Evolutionary conservation across 1,284 basidiomycete species (phyloP), one percentile per base, ranked within the genome.

Genomic region (Malassezia japonica): DNA sequence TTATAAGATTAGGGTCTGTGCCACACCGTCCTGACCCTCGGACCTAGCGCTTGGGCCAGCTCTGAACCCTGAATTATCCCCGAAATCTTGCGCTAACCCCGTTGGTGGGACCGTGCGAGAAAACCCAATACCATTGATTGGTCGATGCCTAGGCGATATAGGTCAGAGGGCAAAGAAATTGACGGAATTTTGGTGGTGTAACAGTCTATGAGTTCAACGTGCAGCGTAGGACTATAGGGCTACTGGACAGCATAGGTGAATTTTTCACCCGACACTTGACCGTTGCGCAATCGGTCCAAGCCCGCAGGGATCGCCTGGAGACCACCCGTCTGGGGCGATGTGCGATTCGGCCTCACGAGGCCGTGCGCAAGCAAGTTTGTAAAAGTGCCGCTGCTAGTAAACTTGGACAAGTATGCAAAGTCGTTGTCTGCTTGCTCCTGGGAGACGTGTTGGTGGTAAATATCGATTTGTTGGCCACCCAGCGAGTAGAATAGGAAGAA

Each of bases 211-310:
- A n/a, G n/a, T n/a, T n/a, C n/a, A n/a, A n/a, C n/a, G n/a, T n/a
- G n/a, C n/a, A n/a, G n/a, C n/a, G n/a, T n/a, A n/a, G n/a, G n/a
- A n/a, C n/a, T n/a, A n/a, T n/a, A n/a, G n/a, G n/a, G n/a, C n/a
- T n/a, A n/a, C n/a, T 16, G n/a, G 7, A 34, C 10, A 16, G 9
- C 46, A 47, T 59, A 64, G 6, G 60, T 57, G 10, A 70, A 49
- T 54, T 70, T 70, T 46, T 70, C 63, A 4, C 57, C 61, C 2
- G 60, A 62, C 6, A 62, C 61, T 35, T 68, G 59, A 18, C 62
- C 62, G 2, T 61, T 54, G 51, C 65, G 59, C 29, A 64, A 24
- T 32, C 55, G 58, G 33, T 64, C 58, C 27, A 70, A 47, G 23
- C 64, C 67, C 21, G 62, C 58, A 0, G 50, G 34, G 18, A 70